Conservation (phyloP, 2,329 filamentous ascomycete genomes). For the Clarireedia monteithiana region DNA sequence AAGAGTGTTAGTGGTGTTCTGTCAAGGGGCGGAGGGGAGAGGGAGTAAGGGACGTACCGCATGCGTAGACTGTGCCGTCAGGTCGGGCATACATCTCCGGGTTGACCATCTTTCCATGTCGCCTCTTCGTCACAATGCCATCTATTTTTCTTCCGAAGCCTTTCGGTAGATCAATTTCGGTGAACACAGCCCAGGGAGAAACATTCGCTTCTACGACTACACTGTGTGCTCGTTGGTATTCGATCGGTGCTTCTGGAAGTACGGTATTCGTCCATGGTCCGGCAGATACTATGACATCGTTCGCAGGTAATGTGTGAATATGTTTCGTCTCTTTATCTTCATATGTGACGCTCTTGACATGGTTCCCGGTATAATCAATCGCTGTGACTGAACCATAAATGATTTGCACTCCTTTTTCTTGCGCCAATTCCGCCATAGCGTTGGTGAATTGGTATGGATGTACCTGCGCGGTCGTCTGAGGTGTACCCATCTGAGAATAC, state of each 20-base stretch:
- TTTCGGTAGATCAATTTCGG: slow-evolving; percentile 66
- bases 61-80: slow-evolving; percentile 85
- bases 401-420: slow-evolving; percentile 60
- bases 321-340: slow-evolving; percentile 41
- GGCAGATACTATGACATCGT: slow-evolving; percentile 33
- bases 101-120: slow-evolving; percentile 57
- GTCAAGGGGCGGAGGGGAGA: neutral
- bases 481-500: slow-evolving; percentile 80
- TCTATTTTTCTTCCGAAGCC: slow-evolving; percentile 49
- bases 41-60: slow-evolving; percentile 46
- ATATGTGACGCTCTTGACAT: slow-evolving; percentile 62
- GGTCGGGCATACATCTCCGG: slow-evolving; percentile 93
- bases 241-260: slow-evolving; percentile 49
- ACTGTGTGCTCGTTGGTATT: slow-evolving; percentile 54
- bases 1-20: neutral
- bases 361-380: slow-evolving; percentile 53
- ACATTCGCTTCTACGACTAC: slow-evolving; percentile 59
- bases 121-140: slow-evolving; percentile 41
- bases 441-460: slow-evolving; percentile 90
- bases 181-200: slow-evolving; percentile 74
- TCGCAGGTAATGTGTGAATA: slow-evolving; percentile 44
- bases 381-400: slow-evolving; percentile 60
- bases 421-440: slow-evolving; percentile 69
- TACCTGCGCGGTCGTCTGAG: slow-evolving; percentile 80
- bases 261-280: slow-evolving; percentile 57